phyloP scores from a whole-genome alignment of 2,329 filamentous ascomycete genomes.

The Dothistroma pini region DNA sequence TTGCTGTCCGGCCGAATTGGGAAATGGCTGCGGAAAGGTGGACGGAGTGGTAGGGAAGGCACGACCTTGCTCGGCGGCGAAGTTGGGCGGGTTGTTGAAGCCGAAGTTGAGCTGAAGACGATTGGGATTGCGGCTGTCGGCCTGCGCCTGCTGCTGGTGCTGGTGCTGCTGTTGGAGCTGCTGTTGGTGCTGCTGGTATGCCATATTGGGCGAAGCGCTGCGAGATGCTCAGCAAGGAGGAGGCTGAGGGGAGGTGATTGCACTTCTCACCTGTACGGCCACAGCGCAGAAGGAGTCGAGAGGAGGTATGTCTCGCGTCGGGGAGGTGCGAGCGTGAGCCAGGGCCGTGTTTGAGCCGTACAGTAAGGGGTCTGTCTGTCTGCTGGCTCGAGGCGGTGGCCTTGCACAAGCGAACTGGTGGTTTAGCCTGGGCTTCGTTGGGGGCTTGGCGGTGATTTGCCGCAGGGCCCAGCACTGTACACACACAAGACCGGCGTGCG shows the following conservation, averaged over 20 bases:
- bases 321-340: neutral
- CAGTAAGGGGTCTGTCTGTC: neutral
- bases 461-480: neutral
- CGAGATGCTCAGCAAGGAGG: constrained; percentile 2
- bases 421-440: neutral
- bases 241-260: neutral
- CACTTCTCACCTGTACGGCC: neutral
- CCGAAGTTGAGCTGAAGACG: constrained; percentile 53
- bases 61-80: constrained; percentile 43
- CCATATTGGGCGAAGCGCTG: constrained; percentile 12
- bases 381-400: neutral
- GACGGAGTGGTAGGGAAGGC: constrained; percentile 72
- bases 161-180: constrained; percentile 4
- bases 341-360: constrained; percentile 1
- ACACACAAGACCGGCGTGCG: neutral
- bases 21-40: constrained; percentile 86
- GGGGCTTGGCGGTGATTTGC: neutral
- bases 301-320: neutral
- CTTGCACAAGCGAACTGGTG: neutral
- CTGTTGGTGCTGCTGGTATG: constrained; percentile 21
- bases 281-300: neutral
- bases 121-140: constrained; percentile 37
- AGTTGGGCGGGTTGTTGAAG: constrained; percentile 44
- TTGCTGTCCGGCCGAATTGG: constrained; percentile 57
- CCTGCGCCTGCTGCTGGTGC: constrained; percentile 25